phyloP scores from a whole-genome alignment of 2,329 filamentous ascomycete genomes.

The Monosporascus sp. region DNA sequence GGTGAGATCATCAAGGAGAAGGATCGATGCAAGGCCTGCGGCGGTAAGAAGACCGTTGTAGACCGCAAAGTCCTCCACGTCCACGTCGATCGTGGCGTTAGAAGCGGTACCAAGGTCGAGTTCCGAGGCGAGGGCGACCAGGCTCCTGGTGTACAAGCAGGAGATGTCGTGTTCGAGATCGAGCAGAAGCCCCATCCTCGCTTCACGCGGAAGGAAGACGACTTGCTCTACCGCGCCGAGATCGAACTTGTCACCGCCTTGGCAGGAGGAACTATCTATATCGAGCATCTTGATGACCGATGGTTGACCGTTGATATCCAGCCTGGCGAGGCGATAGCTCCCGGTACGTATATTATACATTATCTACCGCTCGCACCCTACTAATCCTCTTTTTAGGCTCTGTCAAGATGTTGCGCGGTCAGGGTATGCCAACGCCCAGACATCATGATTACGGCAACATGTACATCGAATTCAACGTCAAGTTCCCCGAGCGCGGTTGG shows the following conservation, averaged over 20 bases:
- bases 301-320: slow-evolving; percentile 93
- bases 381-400: slow-evolving; percentile 53
- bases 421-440: slow-evolving; percentile 94
- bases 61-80: slow-evolving; percentile 98
- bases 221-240: slow-evolving; percentile 90
- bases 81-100: slow-evolving; percentile 91
- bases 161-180: slow-evolving; percentile 97
- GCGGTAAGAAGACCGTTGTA: slow-evolving; percentile 95
- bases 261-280: slow-evolving; percentile 81
- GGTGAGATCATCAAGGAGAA: slow-evolving; percentile 95
- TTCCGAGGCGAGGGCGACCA: slow-evolving; percentile 97
- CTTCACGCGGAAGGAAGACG: slow-evolving; percentile 94
- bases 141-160: slow-evolving; percentile 83
- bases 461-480: slow-evolving; percentile 96
- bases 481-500: slow-evolving; percentile 83
- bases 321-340: slow-evolving; percentile 90
- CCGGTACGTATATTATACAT: slow-evolving; percentile 55
- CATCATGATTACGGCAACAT: slow-evolving; percentile 96
- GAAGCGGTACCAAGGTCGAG: slow-evolving; percentile 91
- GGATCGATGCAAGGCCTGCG: slow-evolving; percentile 95
- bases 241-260: slow-evolving; percentile 94
- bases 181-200: slow-evolving; percentile 97
- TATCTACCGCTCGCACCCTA: slow-evolving; percentile 1
- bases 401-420: slow-evolving; percentile 89
- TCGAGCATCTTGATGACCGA: slow-evolving; percentile 95